Evolutionary conservation across 2,329 filamentous ascomycete genomes (phyloP), one percentile per base, ranked within the genome.

Genomic region (Fusarium sp.): DNA sequence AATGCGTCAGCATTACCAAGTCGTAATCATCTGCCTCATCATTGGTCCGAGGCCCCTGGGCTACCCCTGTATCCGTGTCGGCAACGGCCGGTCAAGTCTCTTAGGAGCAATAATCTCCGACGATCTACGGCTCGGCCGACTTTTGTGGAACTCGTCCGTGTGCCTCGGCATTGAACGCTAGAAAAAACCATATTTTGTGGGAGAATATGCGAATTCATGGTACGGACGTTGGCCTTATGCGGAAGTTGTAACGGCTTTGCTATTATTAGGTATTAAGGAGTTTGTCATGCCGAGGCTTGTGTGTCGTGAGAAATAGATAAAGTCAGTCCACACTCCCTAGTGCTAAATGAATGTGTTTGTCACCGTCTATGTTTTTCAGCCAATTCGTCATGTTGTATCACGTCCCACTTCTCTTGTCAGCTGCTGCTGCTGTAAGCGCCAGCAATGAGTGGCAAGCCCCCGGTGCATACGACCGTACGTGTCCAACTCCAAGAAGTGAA

Each of bases 401-500:
- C 54, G 39, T 70, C 20, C 65, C 64, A 3, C 58, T 76, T 29
- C 33, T 76, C 41, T 52, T 62, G 13, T 75, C 73, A 5, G 56
- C 66, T 1, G 73, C 71, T 10, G 41, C 70, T 31, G 65, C 71
- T 37, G 72, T 65, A 22, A 75, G 63, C 29, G 65, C 70, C n/a
- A 67, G 59, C 3, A 68, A 77, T 67, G 71, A 75, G 2, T 77
- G 73, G 71, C 58, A 50, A 11, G 64, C 71, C 6, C 75, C 75
- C 6, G 45, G 64, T 4, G 27, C 65, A 2, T 41, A 48, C 1
- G 75, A 77, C 29, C 75, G 75, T 77, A 31, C 14, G 75, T 61
- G 6, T 9, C 27, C n/a, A 9, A 16, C n/a, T 18, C 2, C 31
- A 11, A 16, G 14, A 20, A 3, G 3, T 1, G 9, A 9, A 2